Evolutionary conservation across 2,329 filamentous ascomycete species (phyloP), one percentile per base, ranked within the genome.

Genomic region (Penicillium sp.): DNA sequence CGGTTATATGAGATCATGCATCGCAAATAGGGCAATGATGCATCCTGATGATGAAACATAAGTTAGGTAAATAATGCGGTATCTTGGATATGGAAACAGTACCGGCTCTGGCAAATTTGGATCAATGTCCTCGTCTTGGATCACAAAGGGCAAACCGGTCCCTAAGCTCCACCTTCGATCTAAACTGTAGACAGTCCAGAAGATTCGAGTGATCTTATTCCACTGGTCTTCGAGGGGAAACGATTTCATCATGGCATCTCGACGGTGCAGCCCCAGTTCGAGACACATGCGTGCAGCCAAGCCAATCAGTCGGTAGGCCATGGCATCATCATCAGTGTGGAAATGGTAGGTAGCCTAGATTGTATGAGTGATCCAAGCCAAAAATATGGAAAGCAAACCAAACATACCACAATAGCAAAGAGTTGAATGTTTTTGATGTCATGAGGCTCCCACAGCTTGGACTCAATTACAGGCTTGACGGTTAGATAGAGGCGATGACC

Each of bases 111-210:
- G 89, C 20, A 96, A 72, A 44, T 81, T 80, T 0, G 85, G 82
- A 62, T 95, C 90, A 52, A 95, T 88, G 64, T 95, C 89, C 13
- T 87, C 81, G 62, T 95, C 90, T 57, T 92, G 86, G 31, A 95
- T 76, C 2, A 88, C 85, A 71, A 89, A 95, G 0, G 90, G 90
- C 67, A 95, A 79, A 0, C 90, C 90, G 0, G 88, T 91, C n/a
- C 86, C 88, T 59, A 95, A 89, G 55, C 87, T 89, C 89, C 89
- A 95, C 44, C 90, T 79, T 33, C 89, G 79, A 66, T 95, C 91
- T 33, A 95, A 75, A 3, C 90, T 84, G 63, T 93, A 95, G 15
- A 90, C 83, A 1, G 86, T 83, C 91, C 89, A 96, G 68, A 95
- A 95, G 12, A 88, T 81, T 43, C 85, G 81, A 25, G 88, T 78